These are phyloP conservation scores for Psilocybe azurescens DNA, from an alignment of 768 basidiomycete species.

Conservation along the genomic window DNA sequence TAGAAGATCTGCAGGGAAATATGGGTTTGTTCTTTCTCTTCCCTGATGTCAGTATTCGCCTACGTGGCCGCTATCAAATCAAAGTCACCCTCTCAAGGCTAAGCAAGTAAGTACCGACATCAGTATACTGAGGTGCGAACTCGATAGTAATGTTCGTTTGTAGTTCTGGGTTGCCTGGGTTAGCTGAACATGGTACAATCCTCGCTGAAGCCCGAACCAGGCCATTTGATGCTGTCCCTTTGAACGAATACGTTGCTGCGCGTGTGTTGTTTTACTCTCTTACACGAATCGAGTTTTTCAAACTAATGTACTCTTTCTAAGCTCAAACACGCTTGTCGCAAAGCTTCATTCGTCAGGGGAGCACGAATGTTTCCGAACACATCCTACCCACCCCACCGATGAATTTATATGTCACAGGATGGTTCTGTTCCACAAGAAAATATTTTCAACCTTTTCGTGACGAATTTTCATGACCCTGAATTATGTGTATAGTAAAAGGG, in stretches of 20 bases:
- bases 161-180: slow-evolving; percentile 51
- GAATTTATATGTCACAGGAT: background rate
- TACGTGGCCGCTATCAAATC: slow-evolving; percentile 77
- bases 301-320: slow-evolving; percentile 27
- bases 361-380: slow-evolving; percentile 51
- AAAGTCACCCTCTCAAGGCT: slow-evolving; percentile 76
- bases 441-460: background rate
- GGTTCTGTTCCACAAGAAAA: background rate
- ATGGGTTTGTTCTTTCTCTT: slow-evolving; percentile 89
- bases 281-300: slow-evolving; percentile 3
- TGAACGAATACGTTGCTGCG: slow-evolving; percentile 77
- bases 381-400: slow-evolving; percentile 14
- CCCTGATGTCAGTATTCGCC: slow-evolving; percentile 87
- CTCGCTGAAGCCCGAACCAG: slow-evolving; percentile 77
- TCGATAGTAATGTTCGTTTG: slow-evolving; percentile 7
- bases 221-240: slow-evolving; percentile 79
- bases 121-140: slow-evolving; percentile 2
- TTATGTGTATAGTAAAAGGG: background rate
- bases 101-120: slow-evolving; percentile 60
- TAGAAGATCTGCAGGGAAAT: slow-evolving; percentile 82
- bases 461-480: slow-evolving; percentile 4
- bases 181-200: slow-evolving; percentile 63
- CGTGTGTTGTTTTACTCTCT: slow-evolving; percentile 54
- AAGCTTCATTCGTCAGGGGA: slow-evolving; percentile 57
- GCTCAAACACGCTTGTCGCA: slow-evolving; percentile 56